Base-by-base conservation (phyloP, 202 grass and related monocot species). In the Digitaria exilis region DNA sequence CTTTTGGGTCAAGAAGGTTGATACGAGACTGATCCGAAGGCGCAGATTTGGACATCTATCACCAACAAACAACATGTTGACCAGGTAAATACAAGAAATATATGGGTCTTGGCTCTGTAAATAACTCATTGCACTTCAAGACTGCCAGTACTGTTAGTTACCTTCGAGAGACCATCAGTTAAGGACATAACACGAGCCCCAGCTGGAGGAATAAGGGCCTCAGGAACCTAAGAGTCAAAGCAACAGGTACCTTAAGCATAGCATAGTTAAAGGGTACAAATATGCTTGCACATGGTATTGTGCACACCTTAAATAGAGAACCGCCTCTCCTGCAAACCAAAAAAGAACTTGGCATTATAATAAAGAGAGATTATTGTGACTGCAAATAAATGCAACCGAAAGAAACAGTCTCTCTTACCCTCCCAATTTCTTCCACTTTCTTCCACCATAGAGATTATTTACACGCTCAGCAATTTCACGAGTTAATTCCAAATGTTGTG, bases 161-260 rank as follows among this genome's bases (percentile, higher is more conserved):
- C 96, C 96, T 98, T 98, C 67, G 96, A 93, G 83, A 93, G 93
- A 87, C 96, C 96, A 87, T 98, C 93, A 76, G 92, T 96, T 65
- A 98, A 71, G 58, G 96, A 96, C 96, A 95, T 98, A 69, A 98
- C 87, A 69, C 96, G 87, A 45, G 96, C 96, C 43, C 96, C 96
- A 57, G 91, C 85, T 69, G 93, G 96, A 79, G 96, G 93, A 84
- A 98, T 90, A 80, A 98, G 83, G n/a, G 89, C 96, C 87, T 98
- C 96, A 72, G 96, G 96, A 83, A 95, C 92, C 94, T 97, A 89
- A 91, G n/a, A n/a, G 80, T 54, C 39, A 87, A 85, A 78, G 12
- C 16, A 72, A 79, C 67, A 82, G 34, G 14, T 57, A 84, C 37
- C 54, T 24, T 77, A 82, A 66, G 51, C 22, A 58, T 42, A 85